phyloP scores from a whole-genome alignment of 768 basidiomycete genomes.

The Tricholomella constricta region DNA sequence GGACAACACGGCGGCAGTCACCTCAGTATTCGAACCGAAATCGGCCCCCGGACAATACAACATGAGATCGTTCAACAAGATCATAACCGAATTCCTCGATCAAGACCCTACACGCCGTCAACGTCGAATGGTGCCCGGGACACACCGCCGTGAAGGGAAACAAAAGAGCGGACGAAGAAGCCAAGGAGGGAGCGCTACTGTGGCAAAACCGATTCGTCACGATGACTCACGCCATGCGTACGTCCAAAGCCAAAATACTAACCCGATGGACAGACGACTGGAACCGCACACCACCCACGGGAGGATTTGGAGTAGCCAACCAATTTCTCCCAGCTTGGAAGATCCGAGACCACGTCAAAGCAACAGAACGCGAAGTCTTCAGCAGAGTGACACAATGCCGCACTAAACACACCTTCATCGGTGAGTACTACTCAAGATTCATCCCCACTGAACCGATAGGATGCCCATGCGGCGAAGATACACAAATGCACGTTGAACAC shows the following conservation, averaged over 20 bases:
- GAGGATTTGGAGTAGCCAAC: background rate
- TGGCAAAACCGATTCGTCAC: background rate
- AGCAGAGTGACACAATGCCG: constrained; percentile 22
- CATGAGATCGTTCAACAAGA: background rate
- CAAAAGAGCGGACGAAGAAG: background rate
- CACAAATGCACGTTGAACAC: constrained; percentile 25
- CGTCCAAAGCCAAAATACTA: background rate
- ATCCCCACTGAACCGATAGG: constrained; percentile 16
- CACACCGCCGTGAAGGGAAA: background rate
- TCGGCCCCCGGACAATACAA: constrained; percentile 19
- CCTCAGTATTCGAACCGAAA: constrained; percentile 21
- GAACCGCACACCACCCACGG: background rate
- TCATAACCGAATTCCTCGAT: background rate
- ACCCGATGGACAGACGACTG: background rate
- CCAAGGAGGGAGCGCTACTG: background rate
- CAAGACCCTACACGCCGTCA: background rate
- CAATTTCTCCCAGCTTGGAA: background rate
- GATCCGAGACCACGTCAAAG: background rate
- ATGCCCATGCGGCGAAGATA: constrained; percentile 25
- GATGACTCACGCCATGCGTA: background rate
- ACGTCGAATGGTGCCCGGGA: background rate
- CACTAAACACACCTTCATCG: constrained; percentile 26
- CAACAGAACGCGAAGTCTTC: constrained; percentile 15
- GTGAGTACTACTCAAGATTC: constrained; percentile 17
- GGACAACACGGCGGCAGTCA: constrained; percentile 3